Conservation (phyloP, 257 asterid genomes). For the Salvia rosmarinus region DNA sequence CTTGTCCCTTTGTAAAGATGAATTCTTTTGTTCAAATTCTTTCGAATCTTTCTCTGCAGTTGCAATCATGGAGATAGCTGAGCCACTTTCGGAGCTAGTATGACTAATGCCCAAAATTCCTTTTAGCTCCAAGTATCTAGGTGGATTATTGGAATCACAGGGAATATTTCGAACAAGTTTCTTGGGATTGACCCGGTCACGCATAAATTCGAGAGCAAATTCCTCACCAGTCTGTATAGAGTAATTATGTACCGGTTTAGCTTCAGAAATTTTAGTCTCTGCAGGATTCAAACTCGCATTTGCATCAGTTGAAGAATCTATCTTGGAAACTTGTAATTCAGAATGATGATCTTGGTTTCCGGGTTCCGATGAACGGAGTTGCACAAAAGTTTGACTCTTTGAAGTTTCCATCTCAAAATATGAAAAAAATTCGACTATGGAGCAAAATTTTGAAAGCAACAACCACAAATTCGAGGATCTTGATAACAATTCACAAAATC, state of each 20-base stretch:
- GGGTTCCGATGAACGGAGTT: constrained; percentile 42
- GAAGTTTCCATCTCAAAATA: constrained; percentile 58
- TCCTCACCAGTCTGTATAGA: constrained; percentile 96
- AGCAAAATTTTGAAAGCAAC: constrained; percentile 35
- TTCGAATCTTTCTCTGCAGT: constrained; percentile 47
- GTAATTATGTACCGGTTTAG: constrained; percentile 75
- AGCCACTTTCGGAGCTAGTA: constrained; percentile 62
- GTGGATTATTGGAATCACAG: constrained; percentile 57
- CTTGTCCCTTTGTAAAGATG: constrained; percentile 46
- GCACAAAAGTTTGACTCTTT: constrained; percentile 41
- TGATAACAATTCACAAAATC: constrained; percentile 37
- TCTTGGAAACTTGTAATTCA: constrained; percentile 47
- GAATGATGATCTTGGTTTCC: constrained; percentile 44
- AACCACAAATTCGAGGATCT: constrained; percentile 39
- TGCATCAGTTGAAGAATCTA: constrained; percentile 48
- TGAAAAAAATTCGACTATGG: constrained; percentile 24
- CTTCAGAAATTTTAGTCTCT: constrained; percentile 48
- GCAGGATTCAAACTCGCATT: constrained; percentile 43
- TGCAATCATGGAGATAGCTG: constrained; percentile 55
- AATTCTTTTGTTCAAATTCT: constrained; percentile 46
- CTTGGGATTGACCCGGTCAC: constrained; percentile 67
- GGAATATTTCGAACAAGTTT: constrained; percentile 49
- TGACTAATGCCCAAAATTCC: constrained; percentile 58
- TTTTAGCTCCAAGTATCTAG: constrained; percentile 66
- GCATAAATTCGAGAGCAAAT: constrained; percentile 91